These are phyloP conservation scores for Lachnellula hyalina DNA, from an alignment of 2,329 filamentous ascomycete genomes.

Conservation along the genomic window DNA sequence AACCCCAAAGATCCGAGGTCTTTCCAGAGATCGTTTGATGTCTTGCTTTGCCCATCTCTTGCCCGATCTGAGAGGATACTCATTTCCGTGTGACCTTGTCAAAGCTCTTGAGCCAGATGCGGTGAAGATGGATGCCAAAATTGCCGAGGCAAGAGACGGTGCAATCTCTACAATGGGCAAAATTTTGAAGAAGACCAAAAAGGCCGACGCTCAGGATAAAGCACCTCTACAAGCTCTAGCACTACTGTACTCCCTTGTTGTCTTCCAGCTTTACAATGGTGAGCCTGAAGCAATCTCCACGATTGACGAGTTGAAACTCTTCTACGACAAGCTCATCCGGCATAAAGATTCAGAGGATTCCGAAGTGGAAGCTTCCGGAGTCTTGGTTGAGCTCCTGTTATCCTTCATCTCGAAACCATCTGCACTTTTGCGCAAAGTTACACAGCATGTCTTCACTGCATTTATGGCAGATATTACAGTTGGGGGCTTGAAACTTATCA, in stretches of 20 bases:
- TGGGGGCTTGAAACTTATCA: slow-evolving; percentile 61
- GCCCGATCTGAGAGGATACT: slow-evolving; percentile 47
- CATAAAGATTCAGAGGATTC: slow-evolving; percentile 47
- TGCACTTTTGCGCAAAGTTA: slow-evolving; percentile 76
- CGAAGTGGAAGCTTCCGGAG: slow-evolving; percentile 56
- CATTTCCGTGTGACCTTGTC: slow-evolving; percentile 32
- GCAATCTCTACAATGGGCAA: slow-evolving; percentile 49
- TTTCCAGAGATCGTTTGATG: slow-evolving; percentile 51
- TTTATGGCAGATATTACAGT: slow-evolving; percentile 72
- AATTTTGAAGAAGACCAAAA: slow-evolving; percentile 41
- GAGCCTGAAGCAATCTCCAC: slow-evolving; percentile 81
- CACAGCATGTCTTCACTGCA: slow-evolving; percentile 79
- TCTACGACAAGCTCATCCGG: slow-evolving; percentile 57
- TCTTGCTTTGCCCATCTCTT: slow-evolving; percentile 55
- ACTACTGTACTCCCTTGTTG: slow-evolving; percentile 75
- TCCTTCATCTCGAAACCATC: slow-evolving; percentile 84
- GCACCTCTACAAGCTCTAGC: slow-evolving; percentile 57
- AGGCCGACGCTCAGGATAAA: slow-evolving; percentile 28
- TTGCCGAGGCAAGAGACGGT: slow-evolving; percentile 47
- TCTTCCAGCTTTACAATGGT: slow-evolving; percentile 86
- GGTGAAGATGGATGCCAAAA: slow-evolving; percentile 50
- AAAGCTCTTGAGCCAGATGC: slow-evolving; percentile 30
- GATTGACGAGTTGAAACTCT: slow-evolving; percentile 73
- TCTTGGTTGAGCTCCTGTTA: slow-evolving; percentile 83
- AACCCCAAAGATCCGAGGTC: slow-evolving; percentile 48